phyloP scores from a whole-genome alignment of 805 yeast species.

The Monosporozyma servazzii region DNA sequence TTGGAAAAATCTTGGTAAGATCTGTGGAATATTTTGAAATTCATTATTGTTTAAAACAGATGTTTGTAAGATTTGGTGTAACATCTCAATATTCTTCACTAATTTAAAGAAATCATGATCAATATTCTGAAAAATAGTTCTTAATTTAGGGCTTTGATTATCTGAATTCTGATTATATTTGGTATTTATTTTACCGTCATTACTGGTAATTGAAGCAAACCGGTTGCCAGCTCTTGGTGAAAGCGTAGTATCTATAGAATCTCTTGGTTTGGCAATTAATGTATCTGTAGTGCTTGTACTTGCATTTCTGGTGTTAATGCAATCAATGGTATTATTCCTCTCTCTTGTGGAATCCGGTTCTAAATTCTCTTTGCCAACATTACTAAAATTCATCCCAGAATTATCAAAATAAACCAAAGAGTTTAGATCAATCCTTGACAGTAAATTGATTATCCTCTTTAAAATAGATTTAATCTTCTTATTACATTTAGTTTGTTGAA shows the following conservation, averaged over 20 bases:
- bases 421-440: slow-evolving; percentile 56
- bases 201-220: neutral
- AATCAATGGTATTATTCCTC: neutral
- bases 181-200: neutral
- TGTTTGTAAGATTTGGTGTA: slow-evolving; percentile 23
- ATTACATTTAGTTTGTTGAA: slow-evolving; percentile 39
- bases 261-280: slow-evolving; percentile 1
- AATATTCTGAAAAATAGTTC: slow-evolving; percentile 9
- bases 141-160: neutral
- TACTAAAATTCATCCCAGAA: neutral
- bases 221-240: neutral
- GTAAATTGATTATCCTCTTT: slow-evolving; percentile 43
- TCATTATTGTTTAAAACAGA: slow-evolving; percentile 15
- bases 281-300: slow-evolving; percentile 18
- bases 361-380: neutral
- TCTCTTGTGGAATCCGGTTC: neutral
- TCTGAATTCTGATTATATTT: neutral
- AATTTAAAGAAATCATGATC: slow-evolving; percentile 25
- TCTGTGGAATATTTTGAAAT: slow-evolving; percentile 41
- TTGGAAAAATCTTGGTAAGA: slow-evolving; percentile 58
- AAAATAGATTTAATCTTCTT: slow-evolving; percentile 40
- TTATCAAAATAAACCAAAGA: slow-evolving; percentile 46
- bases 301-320: slow-evolving; percentile 5
- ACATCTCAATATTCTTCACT: slow-evolving; percentile 22
- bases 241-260: neutral